Evolutionary conservation across 1,284 basidiomycete species (phyloP).

Genomic region (Coniferiporia weirii): DNA sequence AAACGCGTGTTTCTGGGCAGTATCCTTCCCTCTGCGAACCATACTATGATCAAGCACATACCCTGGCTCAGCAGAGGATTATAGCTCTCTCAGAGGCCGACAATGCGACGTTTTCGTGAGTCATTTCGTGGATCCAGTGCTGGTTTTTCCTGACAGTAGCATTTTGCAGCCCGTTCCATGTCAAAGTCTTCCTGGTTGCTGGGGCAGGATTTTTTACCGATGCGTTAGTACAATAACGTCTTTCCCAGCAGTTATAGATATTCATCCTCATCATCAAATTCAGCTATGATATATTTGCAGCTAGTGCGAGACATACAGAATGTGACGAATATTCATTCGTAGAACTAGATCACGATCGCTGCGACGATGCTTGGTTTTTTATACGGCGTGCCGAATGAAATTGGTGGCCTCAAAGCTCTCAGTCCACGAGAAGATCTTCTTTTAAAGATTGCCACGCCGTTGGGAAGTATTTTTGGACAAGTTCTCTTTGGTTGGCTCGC

Average conservation of each 20-base stretch:
- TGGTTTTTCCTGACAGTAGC: neutral
- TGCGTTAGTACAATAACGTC: conserved; percentile 42
- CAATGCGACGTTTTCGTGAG: conserved; percentile 45
- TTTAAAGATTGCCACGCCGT: conserved; percentile 56
- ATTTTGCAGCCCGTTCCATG: conserved; percentile 41
- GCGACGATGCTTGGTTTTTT: conserved; percentile 55
- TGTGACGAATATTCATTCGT: neutral
- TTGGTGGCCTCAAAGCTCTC: conserved; percentile 26
- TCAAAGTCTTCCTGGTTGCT: conserved; percentile 67
- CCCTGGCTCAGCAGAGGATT: conserved; percentile 32
- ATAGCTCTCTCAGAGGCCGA: conserved; percentile 53
- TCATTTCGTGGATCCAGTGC: neutral
- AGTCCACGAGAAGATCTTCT: conserved; percentile 55
- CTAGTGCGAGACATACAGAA: neutral
- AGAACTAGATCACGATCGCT: conserved; percentile 45
- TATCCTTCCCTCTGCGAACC: neutral
- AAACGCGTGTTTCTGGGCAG: neutral
- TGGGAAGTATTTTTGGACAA: conserved; percentile 48
- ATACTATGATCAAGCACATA: neutral
- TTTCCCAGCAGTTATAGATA: neutral
- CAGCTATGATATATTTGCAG: conserved; percentile 43
- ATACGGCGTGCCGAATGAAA: conserved; percentile 31
- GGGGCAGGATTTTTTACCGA: conserved; percentile 83
- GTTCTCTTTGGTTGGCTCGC: conserved; percentile 69
- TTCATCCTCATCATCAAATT: neutral